phyloP scores from a whole-genome alignment of 2,329 filamentous ascomycete species.

The Immersiporthe knoxdaviesiana region DNA sequence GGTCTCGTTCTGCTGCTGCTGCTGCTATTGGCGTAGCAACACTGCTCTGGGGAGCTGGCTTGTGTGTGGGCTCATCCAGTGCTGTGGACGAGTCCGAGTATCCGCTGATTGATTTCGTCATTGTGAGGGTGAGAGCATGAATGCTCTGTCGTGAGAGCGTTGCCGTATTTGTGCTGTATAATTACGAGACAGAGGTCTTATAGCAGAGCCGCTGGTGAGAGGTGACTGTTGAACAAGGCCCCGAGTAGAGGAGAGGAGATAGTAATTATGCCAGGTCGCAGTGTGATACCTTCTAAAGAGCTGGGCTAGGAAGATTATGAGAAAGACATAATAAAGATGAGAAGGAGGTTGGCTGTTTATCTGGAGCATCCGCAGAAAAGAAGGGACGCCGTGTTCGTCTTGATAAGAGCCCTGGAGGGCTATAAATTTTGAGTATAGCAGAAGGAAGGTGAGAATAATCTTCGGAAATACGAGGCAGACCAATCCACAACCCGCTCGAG shows the following conservation, averaged over 20 bases:
- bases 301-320: too few species aligned
- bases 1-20: background rate
- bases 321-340: background rate
- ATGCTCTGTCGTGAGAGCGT: background rate
- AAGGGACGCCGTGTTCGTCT: background rate
- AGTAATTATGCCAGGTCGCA: background rate
- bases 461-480: background rate
- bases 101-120: slow-evolving; percentile 15
- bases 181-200: background rate
- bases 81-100: slow-evolving; percentile 26
- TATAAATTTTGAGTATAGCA: background rate
- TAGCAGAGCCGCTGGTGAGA: background rate
- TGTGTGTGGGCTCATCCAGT: slow-evolving; percentile 17
- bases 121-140: background rate
- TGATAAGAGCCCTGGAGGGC: background rate
- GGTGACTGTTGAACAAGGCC: background rate
- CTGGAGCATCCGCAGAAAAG: background rate
- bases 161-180: background rate
- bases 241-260: too few species aligned
- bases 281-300: background rate
- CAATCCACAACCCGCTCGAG: background rate
- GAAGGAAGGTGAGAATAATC: background rate
- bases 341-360: background rate
- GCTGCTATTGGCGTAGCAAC: background rate
- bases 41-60: background rate